These are phyloP conservation scores for Paramyrothecium roridum DNA, from an alignment of 2,329 filamentous ascomycete species.

Conservation along the genomic window DNA sequence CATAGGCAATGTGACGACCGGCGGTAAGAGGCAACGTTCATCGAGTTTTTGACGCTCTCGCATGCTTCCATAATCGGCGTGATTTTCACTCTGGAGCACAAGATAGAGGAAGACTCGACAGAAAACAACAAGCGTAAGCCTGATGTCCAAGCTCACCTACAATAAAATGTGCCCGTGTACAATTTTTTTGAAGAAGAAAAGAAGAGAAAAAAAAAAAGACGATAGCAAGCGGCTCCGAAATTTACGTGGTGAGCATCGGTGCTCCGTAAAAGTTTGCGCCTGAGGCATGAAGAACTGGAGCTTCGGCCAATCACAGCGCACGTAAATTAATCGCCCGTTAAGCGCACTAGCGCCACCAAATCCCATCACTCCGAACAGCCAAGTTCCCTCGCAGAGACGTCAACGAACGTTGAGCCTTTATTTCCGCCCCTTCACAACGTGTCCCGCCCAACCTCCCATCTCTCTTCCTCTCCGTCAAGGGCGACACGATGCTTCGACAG, in stretches of 20 bases:
- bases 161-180: conserved; percentile 70
- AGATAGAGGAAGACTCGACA: conserved; percentile 71
- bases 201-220: conserved; percentile 20
- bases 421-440: conserved; percentile 18
- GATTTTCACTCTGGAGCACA: conserved; percentile 60
- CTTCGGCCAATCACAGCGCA: conserved; percentile 35
- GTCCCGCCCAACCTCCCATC: background rate
- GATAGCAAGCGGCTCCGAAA: background rate
- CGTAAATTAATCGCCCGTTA: conserved; percentile 39
- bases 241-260: background rate
- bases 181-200: conserved; percentile 49
- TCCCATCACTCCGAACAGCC: conserved; percentile 31
- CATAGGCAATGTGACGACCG: conserved; percentile 67
- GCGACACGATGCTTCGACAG: conserved; percentile 67
- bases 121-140: conserved; percentile 35
- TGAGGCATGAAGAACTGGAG: conserved; percentile 28
- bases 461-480: conserved; percentile 45
- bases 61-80: conserved; percentile 73
- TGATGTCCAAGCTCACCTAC: conserved; percentile 62
- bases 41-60: conserved; percentile 51
- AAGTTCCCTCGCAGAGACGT: conserved; percentile 32
- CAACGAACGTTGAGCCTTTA: conserved; percentile 35
- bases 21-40: conserved; percentile 70
- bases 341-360: conserved; percentile 35
- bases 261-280: conserved; percentile 17